Evolutionary conservation across 345 rosid genomes (phyloP).

Genomic region (Pistacia vera): DNA sequence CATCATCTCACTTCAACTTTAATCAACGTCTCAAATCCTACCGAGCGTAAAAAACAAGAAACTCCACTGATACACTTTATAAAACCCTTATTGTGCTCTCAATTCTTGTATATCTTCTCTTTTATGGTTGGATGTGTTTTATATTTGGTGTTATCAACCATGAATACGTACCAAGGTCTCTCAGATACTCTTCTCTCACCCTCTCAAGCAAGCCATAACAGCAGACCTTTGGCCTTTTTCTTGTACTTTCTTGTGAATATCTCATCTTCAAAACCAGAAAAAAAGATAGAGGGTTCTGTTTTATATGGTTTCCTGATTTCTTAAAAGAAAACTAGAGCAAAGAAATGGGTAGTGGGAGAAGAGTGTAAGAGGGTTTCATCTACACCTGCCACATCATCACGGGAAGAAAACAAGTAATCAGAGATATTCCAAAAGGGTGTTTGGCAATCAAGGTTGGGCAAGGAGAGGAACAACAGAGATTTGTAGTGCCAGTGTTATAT

Average conservation of each 20-base stretch:
- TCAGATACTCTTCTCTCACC: conserved; percentile 36
- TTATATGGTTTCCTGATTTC: not conserved
- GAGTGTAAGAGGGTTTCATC: conserved; percentile 25
- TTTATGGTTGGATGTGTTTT: conserved; percentile 25
- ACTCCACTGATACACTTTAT: conserved; percentile 8
- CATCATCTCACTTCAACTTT: not conserved
- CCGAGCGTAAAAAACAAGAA: conserved; percentile 14
- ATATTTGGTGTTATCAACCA: conserved; percentile 28
- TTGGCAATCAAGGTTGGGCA: conserved; percentile 60
- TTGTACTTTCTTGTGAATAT: conserved; percentile 23
- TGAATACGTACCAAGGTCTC: conserved; percentile 40
- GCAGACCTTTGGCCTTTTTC: conserved; percentile 55
- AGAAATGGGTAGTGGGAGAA: conserved; percentile 49
- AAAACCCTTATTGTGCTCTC: conserved; percentile 14
- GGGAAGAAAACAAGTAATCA: conserved; percentile 35
- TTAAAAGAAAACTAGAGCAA: not conserved
- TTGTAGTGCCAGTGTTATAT: conserved; percentile 56
- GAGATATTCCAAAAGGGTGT: conserved; percentile 61
- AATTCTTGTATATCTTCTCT: conserved; percentile 2
- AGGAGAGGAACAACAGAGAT: conserved; percentile 52
- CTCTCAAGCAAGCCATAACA: conserved; percentile 27
- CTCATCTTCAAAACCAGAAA: not conserved
- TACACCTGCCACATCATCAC: conserved; percentile 28
- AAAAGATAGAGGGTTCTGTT: conserved; percentile 7
- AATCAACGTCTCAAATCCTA: conserved; percentile 20